phyloP scores from a whole-genome alignment of 129 eudicot species.

The Scalesia atractyloides region DNA sequence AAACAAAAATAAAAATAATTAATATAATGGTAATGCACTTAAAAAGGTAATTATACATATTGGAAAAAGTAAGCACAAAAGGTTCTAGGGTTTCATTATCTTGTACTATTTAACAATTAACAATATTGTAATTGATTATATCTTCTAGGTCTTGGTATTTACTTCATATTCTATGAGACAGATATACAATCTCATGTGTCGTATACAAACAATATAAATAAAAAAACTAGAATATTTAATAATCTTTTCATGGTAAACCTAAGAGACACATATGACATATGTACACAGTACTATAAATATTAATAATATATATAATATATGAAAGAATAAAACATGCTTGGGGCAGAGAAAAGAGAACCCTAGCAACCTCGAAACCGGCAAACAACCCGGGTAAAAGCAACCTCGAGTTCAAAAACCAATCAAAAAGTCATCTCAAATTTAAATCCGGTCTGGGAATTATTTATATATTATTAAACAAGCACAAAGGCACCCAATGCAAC shows the following conservation, averaged over 20 bases:
- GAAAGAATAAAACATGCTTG: not conserved
- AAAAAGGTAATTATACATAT: too few species aligned
- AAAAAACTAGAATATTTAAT: not conserved
- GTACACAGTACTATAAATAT: not conserved
- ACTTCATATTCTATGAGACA: constrained; percentile 4
- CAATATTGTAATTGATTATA: not conserved
- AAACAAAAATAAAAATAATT: too few species aligned
- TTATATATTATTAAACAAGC: not conserved
- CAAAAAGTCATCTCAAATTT: constrained; percentile 41
- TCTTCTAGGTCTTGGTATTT: not conserved
- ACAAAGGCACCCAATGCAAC: constrained; percentile 35
- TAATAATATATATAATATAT: constrained; percentile 16
- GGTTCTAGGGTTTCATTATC: constrained; percentile 3
- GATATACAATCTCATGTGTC: constrained; percentile 9
- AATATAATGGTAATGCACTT: not conserved
- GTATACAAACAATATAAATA: not conserved
- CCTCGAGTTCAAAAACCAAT: constrained; percentile 62
- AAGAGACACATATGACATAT: not conserved
- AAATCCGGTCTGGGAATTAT: constrained; percentile 30
- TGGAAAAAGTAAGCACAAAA: not conserved
- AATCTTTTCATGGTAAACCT: not conserved
- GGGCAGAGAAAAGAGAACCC: constrained; percentile 32
- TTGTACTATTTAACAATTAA: not conserved
- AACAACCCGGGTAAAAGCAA: constrained; percentile 61
- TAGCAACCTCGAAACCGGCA: constrained; percentile 44